Base-by-base conservation (phyloP, 305 asterid genomes). In the Salvia sclarea region DNA sequence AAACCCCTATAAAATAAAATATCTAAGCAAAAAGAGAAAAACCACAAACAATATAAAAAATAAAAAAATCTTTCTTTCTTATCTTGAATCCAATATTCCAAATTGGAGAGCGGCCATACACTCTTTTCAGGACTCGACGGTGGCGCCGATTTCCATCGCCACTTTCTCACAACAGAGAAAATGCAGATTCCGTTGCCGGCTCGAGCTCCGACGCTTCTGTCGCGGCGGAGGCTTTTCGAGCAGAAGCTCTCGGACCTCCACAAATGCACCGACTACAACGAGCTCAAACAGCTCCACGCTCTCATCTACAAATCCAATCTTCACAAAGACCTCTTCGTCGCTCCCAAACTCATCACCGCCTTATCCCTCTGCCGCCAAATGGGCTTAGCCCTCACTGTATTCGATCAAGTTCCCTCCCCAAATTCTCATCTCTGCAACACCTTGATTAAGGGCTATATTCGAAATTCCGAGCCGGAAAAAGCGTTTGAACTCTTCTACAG, bases 301-400 rank as follows among this genome's bases (percentile, higher is more conserved):
- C 49, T 87, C 71, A 77, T 87, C 41, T 86, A 82, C 87, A 89
- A 82, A 66, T 80, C 73, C 81, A 79, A 83, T 80, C 91, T 89
- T 14, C 96, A 83, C 40, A 24, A 21, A 10, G 84, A 89, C 75
- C 83, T 78, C 22, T 75, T 82, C 40, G 80, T 89, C 44, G 94
- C 91, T 8, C 84, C 89, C 3, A 87, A 89, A 28, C 83, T 92
- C 65, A 62, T 92, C 70, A 73, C 91, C 0, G 94, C 95, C 20
- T 75, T 87, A 14, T 83, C 96, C 0, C 45, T 77, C 31, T 87
- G 87, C 77, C 80, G 86, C 35, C 86, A 76, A 60, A 78, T 81
- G 78, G 75, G 30, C 11, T 47, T 78, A 8, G 88, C 93, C 20
- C 20, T 85, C 69, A 80, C 76, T 37, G 85, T 89, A 47, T 87